These are phyloP conservation scores for Vitis hybrid DNA, from an alignment of 177 flowering plant species.

Conservation along the genomic window DNA sequence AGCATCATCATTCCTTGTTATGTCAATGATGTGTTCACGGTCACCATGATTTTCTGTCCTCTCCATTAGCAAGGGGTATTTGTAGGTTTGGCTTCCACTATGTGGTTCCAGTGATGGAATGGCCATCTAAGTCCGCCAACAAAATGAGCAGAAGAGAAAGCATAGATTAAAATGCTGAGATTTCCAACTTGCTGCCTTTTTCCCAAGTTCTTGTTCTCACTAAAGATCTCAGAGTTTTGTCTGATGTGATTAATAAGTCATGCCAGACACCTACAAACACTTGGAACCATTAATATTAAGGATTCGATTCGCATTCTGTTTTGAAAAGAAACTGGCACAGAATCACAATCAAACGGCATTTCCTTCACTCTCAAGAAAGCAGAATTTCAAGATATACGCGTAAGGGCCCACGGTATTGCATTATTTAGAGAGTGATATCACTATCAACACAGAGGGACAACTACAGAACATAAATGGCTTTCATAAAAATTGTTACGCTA, in stretches of 20 bases:
- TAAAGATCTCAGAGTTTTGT: background rate
- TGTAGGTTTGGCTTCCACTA: conserved; percentile 19
- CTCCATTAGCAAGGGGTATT: conserved; percentile 44
- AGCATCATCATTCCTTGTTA: conserved; percentile 23
- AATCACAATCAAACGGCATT: conserved; percentile 2
- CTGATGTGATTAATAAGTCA: background rate
- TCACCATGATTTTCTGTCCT: conserved; percentile 16
- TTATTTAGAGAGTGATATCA: background rate
- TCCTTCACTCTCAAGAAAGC: background rate
- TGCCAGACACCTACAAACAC: background rate
- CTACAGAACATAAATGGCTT: background rate
- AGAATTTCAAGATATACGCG: background rate
- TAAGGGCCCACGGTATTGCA: background rate
- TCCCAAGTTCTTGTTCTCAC: background rate
- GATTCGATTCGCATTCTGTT: background rate
- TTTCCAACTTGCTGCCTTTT: background rate
- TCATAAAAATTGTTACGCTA: too few relatives aligned
- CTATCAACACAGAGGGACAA: background rate
- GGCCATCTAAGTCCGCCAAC: conserved; percentile 28
- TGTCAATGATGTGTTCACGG: conserved; percentile 33
- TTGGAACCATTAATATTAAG: background rate
- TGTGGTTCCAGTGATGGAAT: conserved; percentile 18
- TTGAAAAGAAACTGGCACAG: conserved; percentile 1
- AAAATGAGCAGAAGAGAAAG: conserved; percentile 8
- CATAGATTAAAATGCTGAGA: conserved; percentile 10